phyloP scores from a whole-genome alignment of 768 basidiomycete species.

The Rhodotorula babjevae region DNA sequence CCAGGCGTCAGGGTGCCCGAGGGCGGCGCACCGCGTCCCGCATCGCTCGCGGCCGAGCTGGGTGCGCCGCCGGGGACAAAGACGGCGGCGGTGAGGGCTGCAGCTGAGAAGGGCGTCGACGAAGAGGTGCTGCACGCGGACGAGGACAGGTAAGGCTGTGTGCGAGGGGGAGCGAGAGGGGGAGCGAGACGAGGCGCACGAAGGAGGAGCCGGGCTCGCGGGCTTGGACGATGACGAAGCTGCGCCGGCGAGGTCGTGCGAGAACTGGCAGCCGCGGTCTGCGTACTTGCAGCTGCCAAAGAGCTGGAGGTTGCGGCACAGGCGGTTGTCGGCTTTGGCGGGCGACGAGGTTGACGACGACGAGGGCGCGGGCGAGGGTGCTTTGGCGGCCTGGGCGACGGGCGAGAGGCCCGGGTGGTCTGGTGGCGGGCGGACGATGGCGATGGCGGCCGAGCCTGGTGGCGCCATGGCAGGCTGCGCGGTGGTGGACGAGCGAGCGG shows the following conservation, averaged over 20 bases:
- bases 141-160: neutral
- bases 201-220: constrained; percentile 10
- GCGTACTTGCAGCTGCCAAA: constrained; percentile 74
- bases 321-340: constrained; percentile 9
- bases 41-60: neutral
- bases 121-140: neutral
- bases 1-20: neutral
- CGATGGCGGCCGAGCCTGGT: constrained; percentile 11
- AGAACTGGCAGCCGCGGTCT: constrained; percentile 78
- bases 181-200: neutral
- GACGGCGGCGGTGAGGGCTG: constrained; percentile 26
- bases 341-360: neutral
- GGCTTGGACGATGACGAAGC: neutral
- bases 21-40: neutral
- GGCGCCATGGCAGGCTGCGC: neutral
- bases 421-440: constrained; percentile 17
- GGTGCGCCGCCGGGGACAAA: constrained; percentile 24
- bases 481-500: neutral
- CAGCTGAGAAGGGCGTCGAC: constrained; percentile 23
- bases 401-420: constrained; percentile 3
- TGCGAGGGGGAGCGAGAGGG: neutral
- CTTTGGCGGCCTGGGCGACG: neutral
- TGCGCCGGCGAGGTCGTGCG: constrained; percentile 64
- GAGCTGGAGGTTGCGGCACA: constrained; percentile 35
- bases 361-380: neutral